Percentiles rank a stretch among this genome's conserved stretches.
phyloP scores from a whole-genome alignment of 352 stramenopile species.

The Globisporangium ultimum region DNA sequence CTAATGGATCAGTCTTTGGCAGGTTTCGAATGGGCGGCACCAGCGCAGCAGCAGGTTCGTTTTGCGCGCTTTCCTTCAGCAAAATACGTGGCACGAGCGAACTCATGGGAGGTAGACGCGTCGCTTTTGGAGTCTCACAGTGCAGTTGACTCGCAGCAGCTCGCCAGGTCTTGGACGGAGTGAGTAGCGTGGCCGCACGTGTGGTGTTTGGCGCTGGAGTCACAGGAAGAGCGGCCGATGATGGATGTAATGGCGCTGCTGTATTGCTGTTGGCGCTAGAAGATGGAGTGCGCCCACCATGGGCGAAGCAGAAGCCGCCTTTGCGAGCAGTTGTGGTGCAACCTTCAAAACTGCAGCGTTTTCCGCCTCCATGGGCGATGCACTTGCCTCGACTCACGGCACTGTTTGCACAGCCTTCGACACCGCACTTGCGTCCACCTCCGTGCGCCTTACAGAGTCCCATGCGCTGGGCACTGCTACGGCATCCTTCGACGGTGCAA shows the following conservation, averaged over 20 bases:
- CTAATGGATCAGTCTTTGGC: neutral
- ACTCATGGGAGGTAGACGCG: slow-evolving; percentile 11
- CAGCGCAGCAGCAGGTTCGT: neutral
- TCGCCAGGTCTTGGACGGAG: slow-evolving; percentile 13
- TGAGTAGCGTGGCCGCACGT: slow-evolving; percentile 4
- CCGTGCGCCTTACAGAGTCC: slow-evolving; percentile 85
- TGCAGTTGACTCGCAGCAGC: slow-evolving; percentile 4
- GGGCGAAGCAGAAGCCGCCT: slow-evolving; percentile 80
- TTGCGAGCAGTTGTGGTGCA: slow-evolving; percentile 79
- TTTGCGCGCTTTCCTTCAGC: slow-evolving; percentile 4
- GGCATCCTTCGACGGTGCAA: slow-evolving; percentile 65
- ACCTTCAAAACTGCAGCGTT: slow-evolving; percentile 68
- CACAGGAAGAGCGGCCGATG: neutral
- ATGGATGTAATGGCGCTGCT: neutral
- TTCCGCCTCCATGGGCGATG: slow-evolving; percentile 80
- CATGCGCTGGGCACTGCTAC: slow-evolving; percentile 77
- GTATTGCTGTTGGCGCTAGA: slow-evolving; percentile 10
- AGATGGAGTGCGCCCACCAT: slow-evolving; percentile 39
- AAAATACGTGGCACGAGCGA: slow-evolving; percentile 5
- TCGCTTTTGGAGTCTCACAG: slow-evolving; percentile 6
- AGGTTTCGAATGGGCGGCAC: slow-evolving; percentile 13
- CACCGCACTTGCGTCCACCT: slow-evolving; percentile 71
- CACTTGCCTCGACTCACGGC: slow-evolving; percentile 82
- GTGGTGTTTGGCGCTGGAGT: neutral
- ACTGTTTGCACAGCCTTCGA: slow-evolving; percentile 63